Evolutionary conservation across 805 yeast genomes (phyloP), one percentile per base, ranked within the genome.

Genomic region (Candida maesae): DNA sequence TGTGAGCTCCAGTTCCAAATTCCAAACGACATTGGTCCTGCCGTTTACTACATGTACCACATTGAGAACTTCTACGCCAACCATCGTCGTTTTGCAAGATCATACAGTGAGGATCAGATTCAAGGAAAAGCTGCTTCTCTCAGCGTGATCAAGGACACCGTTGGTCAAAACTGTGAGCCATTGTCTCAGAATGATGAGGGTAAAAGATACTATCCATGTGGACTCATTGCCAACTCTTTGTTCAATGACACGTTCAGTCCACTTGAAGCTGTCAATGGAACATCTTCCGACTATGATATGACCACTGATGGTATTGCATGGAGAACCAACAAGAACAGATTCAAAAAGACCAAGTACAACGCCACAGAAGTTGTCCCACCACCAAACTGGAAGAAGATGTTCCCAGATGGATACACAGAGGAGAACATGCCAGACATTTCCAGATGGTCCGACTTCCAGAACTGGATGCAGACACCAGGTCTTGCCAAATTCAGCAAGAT

Each of bases 61-160:
- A 66, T 91, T 53, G 89, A 96, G 40, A 88, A 88, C 58, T 93
- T 91, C 62, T 85, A 77, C 62, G 96, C 95, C 53, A 91, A 91
- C 62, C 99, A 91, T 65, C 79, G 99, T 55, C 86, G 95, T 55
- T 93, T 85, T 60, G 98, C 91, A 28, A 78, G 80, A 50, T 84
- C 95, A 18, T 88, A 79, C 61, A 90, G 89, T 64, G 86, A 88
- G 66, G 78, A 76, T 42, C 99, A 91, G 67, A 63, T 91, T 33
- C 76, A 78, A 40, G 99, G 99, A 10, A 59, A 76, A 23, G 82
- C 84, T 5, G 84, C 87, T 8, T 51, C 80, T 0, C 66, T 71
- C 17, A 64, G 60, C 25, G 71, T 65, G 29, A 67, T 91, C 18
- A 75, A 73, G 49, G 65, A 69, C 41, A 64, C 64, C 17, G 71